Conservation (phyloP, 2,329 filamentous ascomycete species). For the Mycosphaerella sp. region DNA sequence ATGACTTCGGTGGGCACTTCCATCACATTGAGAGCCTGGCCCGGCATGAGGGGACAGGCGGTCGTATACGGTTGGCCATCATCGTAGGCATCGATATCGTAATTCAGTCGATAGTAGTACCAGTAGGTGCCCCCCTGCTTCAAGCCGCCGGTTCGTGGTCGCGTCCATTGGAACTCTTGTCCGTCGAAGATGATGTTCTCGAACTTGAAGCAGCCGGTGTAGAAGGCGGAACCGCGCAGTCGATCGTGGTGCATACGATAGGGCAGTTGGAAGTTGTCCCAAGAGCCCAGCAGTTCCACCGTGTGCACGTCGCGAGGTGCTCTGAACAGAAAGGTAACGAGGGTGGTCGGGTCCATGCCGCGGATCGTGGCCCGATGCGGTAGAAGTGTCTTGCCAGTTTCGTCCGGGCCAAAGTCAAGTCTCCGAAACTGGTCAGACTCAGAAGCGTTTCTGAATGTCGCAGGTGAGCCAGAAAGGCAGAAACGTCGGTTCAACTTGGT, state of each 20-base stretch:
- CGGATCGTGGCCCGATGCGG: constrained; percentile 7
- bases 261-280: constrained; percentile 81
- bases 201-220: constrained; percentile 84
- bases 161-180: constrained; percentile 46
- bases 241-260: constrained; percentile 78
- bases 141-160: constrained; percentile 67
- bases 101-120: constrained; percentile 91
- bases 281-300: constrained; percentile 81
- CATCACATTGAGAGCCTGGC: constrained; percentile 79
- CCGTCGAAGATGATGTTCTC: constrained; percentile 78
- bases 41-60: constrained; percentile 76
- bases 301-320: constrained; percentile 52
- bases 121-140: constrained; percentile 93
- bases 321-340: constrained; percentile 37
- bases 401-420: too few species aligned
- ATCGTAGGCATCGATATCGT: constrained; percentile 70
- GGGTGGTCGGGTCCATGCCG: constrained; percentile 34
- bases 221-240: constrained; percentile 67
- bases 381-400: not conserved
- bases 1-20: constrained; percentile 64
- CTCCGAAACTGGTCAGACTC: not conserved
- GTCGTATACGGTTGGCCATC: constrained; percentile 66
- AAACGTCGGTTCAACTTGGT: too few species aligned
- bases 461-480: not conserved
- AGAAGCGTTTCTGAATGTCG: not conserved